Evolutionary conservation across 2,329 filamentous ascomycete species (phyloP), one percentile per base, ranked within the genome.

Genomic region (Zasmidium angulare): DNA sequence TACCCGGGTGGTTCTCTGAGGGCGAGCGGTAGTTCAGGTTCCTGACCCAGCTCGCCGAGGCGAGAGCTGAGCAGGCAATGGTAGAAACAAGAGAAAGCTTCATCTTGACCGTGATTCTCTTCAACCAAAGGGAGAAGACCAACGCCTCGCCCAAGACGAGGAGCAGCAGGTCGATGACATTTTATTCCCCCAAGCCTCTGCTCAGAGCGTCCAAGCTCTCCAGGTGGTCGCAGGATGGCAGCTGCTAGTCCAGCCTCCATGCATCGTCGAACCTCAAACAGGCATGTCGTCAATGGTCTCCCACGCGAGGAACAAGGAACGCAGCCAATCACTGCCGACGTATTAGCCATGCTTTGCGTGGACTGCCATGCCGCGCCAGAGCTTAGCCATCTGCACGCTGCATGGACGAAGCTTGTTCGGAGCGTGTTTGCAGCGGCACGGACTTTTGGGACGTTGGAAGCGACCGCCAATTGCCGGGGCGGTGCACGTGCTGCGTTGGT

Each of bases 11-110:
- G 47, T 86, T 81, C 46, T 82, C 79, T 1, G 87, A 90, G 4
- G 88, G 87, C 66, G 84, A 87, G 52, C 81, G 78, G 71, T 89
- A 90, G 75, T 89, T 89, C 61, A 89, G 71, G 69, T 89, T 89
- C 59, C 65, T 68, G 29, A 66, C 67, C 68, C 69, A 76, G 61
- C 56, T 66, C 48, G 62, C 62, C 60, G 64, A 55, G 50, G 52
- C 60, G 21, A 63, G 51, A 29, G 58, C 29, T 56, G 59, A 65
- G 55, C 58, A 59, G 21, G 53, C 56, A 19, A 63, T 49, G 17
- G 59, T 23, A 2, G 58, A 59, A 12, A 59, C 23, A 40, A 64
- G 47, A 7, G 60, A 60, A 29, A 50, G 29, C 58, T 56, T 63
- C 64, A 66, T 64, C 29, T 55, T 58, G 56, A 11, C 31, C 4